Evolutionary conservation across 106 monocot species (phyloP).

Genomic region (Xerophyta viscosa): DNA sequence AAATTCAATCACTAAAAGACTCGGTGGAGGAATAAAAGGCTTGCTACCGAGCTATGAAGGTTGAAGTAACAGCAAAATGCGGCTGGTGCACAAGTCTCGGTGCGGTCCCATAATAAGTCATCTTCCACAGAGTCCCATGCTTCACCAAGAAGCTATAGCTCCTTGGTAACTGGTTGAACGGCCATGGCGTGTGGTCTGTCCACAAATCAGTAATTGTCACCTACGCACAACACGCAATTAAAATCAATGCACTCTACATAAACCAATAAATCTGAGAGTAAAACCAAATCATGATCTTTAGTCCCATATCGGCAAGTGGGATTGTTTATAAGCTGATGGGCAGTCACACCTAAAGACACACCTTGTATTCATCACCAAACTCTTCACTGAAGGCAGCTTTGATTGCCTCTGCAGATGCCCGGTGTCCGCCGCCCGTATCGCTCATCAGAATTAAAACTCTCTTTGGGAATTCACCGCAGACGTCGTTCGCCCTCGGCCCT

Average conservation of each 20-base stretch:
- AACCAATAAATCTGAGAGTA: not conserved
- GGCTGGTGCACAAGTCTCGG: conserved; percentile 88
- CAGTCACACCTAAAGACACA: conserved; percentile 4
- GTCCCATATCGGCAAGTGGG: too few relatives aligned
- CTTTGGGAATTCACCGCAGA: conserved; percentile 24
- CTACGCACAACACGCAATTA: conserved; percentile 28
- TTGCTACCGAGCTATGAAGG: conserved; percentile 83
- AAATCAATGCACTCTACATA: not conserved
- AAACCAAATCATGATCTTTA: too few relatives aligned
- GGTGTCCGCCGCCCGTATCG: conserved; percentile 72
- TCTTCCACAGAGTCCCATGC: conserved; percentile 85
- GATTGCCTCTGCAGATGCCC: conserved; percentile 94
- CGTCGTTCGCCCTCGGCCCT: conserved; percentile 5
- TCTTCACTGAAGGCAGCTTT: conserved; percentile 76
- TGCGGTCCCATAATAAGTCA: conserved; percentile 84
- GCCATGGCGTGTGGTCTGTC: conserved; percentile 99
- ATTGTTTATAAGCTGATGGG: too few relatives aligned
- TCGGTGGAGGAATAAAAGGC: too few relatives aligned
- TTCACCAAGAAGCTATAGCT: conserved; percentile 99
- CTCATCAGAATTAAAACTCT: conserved; percentile 80
- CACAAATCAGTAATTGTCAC: conserved; percentile 93
- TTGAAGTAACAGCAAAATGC: conserved; percentile 82
- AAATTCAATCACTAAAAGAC: not conserved
- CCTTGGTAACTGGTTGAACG: conserved; percentile 92
- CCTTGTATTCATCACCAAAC: conserved; percentile 90